Evolutionary conservation across 306 rosid genomes (phyloP).

Genomic region (Gleditsia sinensis): DNA sequence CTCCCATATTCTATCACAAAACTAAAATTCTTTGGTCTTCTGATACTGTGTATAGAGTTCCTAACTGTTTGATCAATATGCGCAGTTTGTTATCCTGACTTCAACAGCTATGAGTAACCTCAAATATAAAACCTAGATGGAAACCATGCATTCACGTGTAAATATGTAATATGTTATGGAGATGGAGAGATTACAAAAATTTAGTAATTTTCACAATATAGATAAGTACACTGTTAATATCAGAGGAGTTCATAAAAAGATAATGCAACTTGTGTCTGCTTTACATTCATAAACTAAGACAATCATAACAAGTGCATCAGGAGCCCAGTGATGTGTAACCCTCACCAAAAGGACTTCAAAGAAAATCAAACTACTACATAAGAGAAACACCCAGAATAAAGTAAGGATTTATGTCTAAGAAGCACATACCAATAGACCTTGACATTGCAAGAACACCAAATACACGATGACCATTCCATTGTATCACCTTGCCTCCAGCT

Average conservation of each 20-base stretch:
- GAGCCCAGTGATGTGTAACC: background rate
- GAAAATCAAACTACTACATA: background rate
- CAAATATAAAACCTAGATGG: background rate
- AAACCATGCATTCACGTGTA: background rate
- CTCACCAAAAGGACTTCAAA: background rate
- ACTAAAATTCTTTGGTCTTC: background rate
- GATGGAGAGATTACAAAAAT: background rate
- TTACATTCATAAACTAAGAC: background rate
- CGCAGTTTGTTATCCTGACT: background rate
- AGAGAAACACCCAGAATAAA: background rate
- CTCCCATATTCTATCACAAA: background rate
- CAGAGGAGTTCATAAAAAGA: background rate
- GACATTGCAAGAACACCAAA: slow-evolving; percentile 86
- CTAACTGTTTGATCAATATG: background rate
- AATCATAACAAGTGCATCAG: background rate
- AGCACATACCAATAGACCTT: slow-evolving; percentile 70
- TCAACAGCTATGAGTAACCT: background rate
- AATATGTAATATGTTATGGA: background rate
- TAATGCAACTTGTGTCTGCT: background rate
- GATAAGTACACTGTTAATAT: background rate
- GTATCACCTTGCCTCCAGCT: slow-evolving; percentile 81
- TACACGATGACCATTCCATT: slow-evolving; percentile 79
- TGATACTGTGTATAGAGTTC: background rate
- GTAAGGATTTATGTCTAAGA: background rate
- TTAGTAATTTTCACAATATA: background rate